Conservation (phyloP, 2,329 filamentous ascomycete species). For the Aspergillus novofumigatus region DNA sequence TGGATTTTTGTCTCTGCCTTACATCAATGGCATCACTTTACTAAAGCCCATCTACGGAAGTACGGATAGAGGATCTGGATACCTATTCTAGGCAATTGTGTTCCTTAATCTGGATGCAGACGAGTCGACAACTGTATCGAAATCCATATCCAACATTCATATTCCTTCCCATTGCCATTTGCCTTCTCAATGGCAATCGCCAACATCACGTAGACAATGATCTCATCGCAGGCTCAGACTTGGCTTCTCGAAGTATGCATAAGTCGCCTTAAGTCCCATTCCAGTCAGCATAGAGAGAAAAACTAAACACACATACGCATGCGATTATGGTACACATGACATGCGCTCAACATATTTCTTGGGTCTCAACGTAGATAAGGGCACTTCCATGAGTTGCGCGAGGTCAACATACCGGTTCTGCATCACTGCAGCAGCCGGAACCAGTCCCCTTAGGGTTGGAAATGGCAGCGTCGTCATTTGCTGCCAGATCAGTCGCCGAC, state of each 20-base stretch:
- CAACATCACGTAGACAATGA: not conserved
- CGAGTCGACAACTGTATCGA: too few species aligned
- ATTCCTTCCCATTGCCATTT: not conserved
- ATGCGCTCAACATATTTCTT: not conserved
- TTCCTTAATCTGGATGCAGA: too few species aligned
- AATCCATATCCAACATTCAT: not conserved
- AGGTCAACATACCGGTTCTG: not conserved
- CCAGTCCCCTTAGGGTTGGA: not conserved
- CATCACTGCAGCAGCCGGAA: not conserved
- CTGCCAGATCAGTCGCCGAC: constrained; percentile 4
- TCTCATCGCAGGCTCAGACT: constrained; percentile 2
- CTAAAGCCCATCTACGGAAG: not conserved
- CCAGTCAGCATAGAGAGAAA: not conserved
- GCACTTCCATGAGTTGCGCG: not conserved
- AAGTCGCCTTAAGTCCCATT: not conserved
- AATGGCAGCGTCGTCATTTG: constrained; percentile 14
- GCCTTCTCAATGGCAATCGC: not conserved
- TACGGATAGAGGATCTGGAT: too few species aligned
- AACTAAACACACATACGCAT: not conserved
- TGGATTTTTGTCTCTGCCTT: constrained; percentile 5
- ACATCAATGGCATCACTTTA: not conserved
- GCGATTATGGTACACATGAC: not conserved
- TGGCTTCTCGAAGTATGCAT: not conserved
- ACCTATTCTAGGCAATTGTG: too few species aligned
- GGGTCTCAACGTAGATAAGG: not conserved